Percentiles rank a stretch among this genome's conserved stretches.
Conservation (phyloP, 768 basidiomycete genomes). For the Suillus alpinus region DNA sequence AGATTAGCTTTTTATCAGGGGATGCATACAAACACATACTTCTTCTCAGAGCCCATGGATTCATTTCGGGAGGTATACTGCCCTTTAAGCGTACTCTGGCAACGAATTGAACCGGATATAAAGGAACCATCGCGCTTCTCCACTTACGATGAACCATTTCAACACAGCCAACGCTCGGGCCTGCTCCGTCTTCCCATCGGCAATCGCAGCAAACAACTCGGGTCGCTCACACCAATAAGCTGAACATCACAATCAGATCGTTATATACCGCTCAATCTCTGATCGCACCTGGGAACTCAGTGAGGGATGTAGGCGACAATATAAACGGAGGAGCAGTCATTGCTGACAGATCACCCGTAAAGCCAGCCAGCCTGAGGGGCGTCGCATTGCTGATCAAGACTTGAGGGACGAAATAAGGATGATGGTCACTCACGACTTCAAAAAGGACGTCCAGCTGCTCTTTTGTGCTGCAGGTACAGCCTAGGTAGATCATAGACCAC, state of each 20-base stretch:
- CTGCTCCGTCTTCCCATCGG: constrained; percentile 70
- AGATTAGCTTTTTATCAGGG: constrained; percentile 8
- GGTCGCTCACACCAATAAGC: constrained; percentile 98
- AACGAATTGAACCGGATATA: not conserved
- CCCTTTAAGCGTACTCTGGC: constrained; percentile 85
- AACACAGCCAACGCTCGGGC: constrained; percentile 79
- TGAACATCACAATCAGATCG: constrained; percentile 26
- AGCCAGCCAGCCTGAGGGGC: constrained; percentile 65
- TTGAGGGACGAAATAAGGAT: not conserved
- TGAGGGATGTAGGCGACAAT: constrained; percentile 84
- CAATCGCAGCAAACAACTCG: constrained; percentile 83
- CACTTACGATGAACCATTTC: constrained; percentile 88
- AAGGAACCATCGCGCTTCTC: not conserved
- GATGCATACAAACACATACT: constrained; percentile 46
- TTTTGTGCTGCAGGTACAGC: constrained; percentile 84
- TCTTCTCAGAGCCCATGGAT: constrained; percentile 96
- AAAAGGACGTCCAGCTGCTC: constrained; percentile 84
- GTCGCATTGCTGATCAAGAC: not conserved
- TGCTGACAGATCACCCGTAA: constrained; percentile 85
- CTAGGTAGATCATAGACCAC: constrained; percentile 27
- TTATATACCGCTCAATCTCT: not conserved
- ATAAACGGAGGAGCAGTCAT: constrained; percentile 91
- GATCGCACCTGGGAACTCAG: constrained; percentile 81
- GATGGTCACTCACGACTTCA: constrained; percentile 73
- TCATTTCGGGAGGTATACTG: constrained; percentile 95